A percentile compares a stretch with the other conserved stretches of the same genome.
Evolutionary conservation across 208 protist species (phyloP).

Genomic region (Spongospora subterranea): DNA sequence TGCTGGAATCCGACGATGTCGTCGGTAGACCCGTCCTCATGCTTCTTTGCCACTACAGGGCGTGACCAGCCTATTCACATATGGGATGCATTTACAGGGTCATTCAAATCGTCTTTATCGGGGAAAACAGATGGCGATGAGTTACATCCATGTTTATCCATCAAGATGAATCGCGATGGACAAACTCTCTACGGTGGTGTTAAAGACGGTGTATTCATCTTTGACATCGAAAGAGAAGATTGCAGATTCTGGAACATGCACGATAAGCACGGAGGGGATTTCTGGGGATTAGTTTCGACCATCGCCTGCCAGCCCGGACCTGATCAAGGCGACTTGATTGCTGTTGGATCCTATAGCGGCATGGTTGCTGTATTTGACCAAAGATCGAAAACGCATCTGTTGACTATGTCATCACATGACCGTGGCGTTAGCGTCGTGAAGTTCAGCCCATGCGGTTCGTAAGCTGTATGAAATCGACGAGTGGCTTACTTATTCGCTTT

Average conservation of each 20-base stretch:
- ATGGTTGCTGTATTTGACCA: neutral
- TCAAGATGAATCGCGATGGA: conserved; percentile 58
- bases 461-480: conserved; percentile 23
- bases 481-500: neutral
- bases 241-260: neutral
- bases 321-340: conserved; percentile 52
- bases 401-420: neutral
- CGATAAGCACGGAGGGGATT: neutral
- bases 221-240: conserved; percentile 23
- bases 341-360: conserved; percentile 28
- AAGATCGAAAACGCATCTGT: neutral
- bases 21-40: conserved; percentile 64
- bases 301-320: neutral
- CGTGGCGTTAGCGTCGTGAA: neutral
- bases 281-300: neutral
- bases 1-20: conserved; percentile 65
- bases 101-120: conserved; percentile 58
- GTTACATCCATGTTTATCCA: conserved; percentile 57
- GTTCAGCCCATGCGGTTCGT: neutral
- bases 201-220: conserved; percentile 55
- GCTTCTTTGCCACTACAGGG: conserved; percentile 64
- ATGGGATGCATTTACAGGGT: conserved; percentile 70
- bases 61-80: conserved; percentile 69
- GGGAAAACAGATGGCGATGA: conserved; percentile 66
- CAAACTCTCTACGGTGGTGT: neutral